phyloP scores from a whole-genome alignment of 495 filamentous ascomycete species.

The Beverwykella pulmonaria region DNA sequence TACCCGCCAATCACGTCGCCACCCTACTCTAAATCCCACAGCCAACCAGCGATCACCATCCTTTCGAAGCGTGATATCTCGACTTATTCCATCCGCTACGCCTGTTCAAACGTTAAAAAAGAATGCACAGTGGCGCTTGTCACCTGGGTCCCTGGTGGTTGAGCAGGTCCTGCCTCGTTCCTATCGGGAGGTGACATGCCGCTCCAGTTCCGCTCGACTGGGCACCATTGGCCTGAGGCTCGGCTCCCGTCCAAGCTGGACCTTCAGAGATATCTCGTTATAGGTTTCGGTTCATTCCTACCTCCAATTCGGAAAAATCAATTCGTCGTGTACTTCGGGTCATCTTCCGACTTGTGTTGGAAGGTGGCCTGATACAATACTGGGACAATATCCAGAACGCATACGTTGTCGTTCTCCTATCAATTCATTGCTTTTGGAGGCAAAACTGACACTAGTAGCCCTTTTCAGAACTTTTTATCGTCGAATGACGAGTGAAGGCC shows the following conservation, averaged over 20 bases:
- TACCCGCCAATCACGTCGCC: background rate
- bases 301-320: background rate
- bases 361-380: background rate
- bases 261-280: background rate
- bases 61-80: background rate
- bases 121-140: background rate
- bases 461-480: background rate
- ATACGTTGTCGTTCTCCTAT: background rate
- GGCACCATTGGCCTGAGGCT: background rate
- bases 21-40: background rate
- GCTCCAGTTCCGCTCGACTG: background rate
- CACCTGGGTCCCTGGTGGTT: background rate
- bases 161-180: background rate
- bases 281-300: background rate
- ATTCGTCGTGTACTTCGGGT: background rate
- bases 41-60: background rate
- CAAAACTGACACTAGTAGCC: background rate
- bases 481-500: background rate
- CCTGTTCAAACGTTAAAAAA: background rate
- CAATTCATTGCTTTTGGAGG: background rate
- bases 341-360: background rate
- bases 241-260: background rate
- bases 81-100: background rate
- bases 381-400: background rate
- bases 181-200: background rate